Evolutionary conservation across 106 monocot genomes (phyloP).

Genomic region (Dendrobium officinale): DNA sequence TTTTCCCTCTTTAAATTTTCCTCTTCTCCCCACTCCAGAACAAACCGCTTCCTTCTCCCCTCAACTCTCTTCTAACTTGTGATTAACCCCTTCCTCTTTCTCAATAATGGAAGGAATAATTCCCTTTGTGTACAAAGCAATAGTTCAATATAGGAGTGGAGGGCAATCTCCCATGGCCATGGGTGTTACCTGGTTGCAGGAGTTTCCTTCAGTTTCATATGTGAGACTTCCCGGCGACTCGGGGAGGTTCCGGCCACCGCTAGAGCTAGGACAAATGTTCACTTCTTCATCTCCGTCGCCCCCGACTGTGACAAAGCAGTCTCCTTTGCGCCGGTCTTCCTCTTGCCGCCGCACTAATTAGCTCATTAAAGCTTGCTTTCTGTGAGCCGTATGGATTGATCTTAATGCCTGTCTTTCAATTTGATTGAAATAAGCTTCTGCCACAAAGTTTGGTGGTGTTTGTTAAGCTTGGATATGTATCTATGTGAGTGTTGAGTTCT

Average conservation of each 20-base stretch:
- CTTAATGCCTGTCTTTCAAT: neutral
- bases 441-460: neutral
- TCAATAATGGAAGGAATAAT: conserved; percentile 25
- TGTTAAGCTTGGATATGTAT: neutral
- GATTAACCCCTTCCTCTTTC: neutral
- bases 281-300: conserved; percentile 4
- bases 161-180: neutral
- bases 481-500: neutral
- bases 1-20: neutral
- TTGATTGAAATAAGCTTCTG: neutral
- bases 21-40: neutral
- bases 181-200: conserved; percentile 1
- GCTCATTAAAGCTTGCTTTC: neutral
- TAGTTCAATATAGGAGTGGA: conserved; percentile 21
- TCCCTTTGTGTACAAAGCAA: conserved; percentile 19
- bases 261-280: neutral
- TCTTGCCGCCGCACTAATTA: neutral
- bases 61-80: too few species aligned
- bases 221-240: conserved; percentile 23
- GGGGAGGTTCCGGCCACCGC: neutral
- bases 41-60: neutral
- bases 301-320: neutral
- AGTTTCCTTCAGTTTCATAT: conserved; percentile 13
- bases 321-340: neutral
- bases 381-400: neutral